Evolutionary conservation across 768 basidiomycete genomes (phyloP).

Genomic region (Leccinum variicolor): DNA sequence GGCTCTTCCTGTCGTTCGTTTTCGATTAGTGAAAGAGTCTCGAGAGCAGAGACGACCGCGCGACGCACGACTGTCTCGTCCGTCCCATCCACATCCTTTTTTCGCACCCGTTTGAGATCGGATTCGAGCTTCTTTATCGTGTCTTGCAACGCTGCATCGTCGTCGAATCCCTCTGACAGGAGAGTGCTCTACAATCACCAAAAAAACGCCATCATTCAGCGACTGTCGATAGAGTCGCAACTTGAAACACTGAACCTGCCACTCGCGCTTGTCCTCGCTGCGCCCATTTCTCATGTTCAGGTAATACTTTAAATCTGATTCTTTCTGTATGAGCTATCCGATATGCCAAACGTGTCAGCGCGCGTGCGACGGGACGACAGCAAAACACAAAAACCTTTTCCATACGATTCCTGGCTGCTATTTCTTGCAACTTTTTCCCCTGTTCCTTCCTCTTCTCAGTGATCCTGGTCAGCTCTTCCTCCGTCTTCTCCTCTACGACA

Average conservation of each 20-base stretch:
- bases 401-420: slow-evolving; percentile 77
- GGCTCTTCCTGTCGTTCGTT: slow-evolving; percentile 60
- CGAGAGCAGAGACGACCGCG: not conserved
- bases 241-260: slow-evolving; percentile 47
- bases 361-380: not conserved
- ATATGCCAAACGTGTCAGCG: not conserved
- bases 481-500: slow-evolving; percentile 77
- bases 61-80: slow-evolving; percentile 54
- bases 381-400: slow-evolving; percentile 63
- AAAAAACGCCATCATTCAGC: not conserved
- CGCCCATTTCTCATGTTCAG: slow-evolving; percentile 61
- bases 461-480: slow-evolving; percentile 79
- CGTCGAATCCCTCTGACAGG: slow-evolving; percentile 67
- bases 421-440: slow-evolving; percentile 84
- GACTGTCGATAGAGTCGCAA: not conserved
- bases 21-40: not conserved
- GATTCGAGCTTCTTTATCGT: slow-evolving; percentile 83
- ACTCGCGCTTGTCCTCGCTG: slow-evolving; percentile 66
- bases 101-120: slow-evolving; percentile 71
- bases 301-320: slow-evolving; percentile 67
- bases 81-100: slow-evolving; percentile 74
- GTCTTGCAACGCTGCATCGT: slow-evolving; percentile 75
- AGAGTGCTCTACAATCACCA: slow-evolving; percentile 46
- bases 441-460: slow-evolving; percentile 83
- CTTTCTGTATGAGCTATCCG: slow-evolving; percentile 66